phyloP scores from a whole-genome alignment of 2,329 filamentous ascomycete genomes.

The Ophiostoma quercus region DNA sequence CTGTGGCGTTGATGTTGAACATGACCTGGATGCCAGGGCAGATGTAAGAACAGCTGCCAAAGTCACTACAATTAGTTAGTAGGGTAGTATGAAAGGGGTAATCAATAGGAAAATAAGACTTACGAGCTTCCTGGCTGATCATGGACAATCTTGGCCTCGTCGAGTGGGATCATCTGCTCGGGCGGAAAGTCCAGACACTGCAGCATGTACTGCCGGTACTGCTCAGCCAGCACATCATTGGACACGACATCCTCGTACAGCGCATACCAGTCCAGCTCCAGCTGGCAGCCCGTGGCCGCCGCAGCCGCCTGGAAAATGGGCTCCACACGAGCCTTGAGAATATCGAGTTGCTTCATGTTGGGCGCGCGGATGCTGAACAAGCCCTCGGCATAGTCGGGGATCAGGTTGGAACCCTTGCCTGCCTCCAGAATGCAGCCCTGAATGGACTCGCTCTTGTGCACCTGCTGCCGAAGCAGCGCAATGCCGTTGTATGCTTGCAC shows the following conservation, averaged over 20 bases:
- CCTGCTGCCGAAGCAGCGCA: neutral
- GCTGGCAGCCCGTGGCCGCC: neutral
- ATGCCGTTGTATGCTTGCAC: neutral
- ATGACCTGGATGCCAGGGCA: neutral
- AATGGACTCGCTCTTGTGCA: neutral
- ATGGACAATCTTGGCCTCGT: neutral
- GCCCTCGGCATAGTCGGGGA: neutral
- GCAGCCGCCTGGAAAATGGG: neutral
- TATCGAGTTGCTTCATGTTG: neutral
- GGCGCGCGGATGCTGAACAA: neutral
- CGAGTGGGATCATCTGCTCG: neutral
- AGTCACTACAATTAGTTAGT: neutral
- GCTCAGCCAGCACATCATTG: neutral
- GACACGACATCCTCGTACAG: neutral
- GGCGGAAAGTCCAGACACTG: neutral
- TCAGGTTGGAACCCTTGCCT: neutral
- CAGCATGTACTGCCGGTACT: neutral
- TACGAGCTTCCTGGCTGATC: neutral
- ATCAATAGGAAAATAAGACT: neutral
- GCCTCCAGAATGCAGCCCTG: neutral
- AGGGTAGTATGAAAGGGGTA: too few relatives aligned
- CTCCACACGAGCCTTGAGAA: neutral
- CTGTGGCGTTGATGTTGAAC: neutral
- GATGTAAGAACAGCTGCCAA: neutral
- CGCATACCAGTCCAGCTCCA: neutral